These are phyloP conservation scores for Pleurotus cornucopiae DNA, from an alignment of 768 basidiomycete genomes.

Conservation along the genomic window DNA sequence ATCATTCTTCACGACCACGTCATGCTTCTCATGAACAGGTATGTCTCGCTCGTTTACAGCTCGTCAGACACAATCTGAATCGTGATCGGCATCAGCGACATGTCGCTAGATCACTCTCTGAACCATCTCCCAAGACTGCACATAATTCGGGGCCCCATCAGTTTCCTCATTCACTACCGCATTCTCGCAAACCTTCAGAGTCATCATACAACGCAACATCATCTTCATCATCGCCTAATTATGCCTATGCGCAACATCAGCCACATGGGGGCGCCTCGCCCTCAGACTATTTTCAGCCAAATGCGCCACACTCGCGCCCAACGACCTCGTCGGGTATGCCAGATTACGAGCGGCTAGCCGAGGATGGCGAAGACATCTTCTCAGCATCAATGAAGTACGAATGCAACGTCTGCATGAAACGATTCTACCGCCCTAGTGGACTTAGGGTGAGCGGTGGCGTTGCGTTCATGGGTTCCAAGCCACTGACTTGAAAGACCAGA, in stretches of 20 bases:
- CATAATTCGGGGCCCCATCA: not conserved
- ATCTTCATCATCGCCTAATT: not conserved
- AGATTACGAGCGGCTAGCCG: constrained; percentile 10
- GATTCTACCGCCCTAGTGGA: constrained; percentile 80
- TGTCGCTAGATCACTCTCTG: constrained; percentile 4
- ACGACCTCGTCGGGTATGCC: constrained; percentile 2
- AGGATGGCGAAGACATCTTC: constrained; percentile 12
- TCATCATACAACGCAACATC: not conserved
- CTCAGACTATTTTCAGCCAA: not conserved
- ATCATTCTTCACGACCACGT: constrained; percentile 7
- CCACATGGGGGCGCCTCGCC: not conserved
- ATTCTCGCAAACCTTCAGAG: constrained; percentile 4
- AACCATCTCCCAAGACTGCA: not conserved
- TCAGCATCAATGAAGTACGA: constrained; percentile 52
- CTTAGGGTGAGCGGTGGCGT: constrained; percentile 50
- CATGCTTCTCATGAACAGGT: constrained; percentile 7
- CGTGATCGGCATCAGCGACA: not conserved
- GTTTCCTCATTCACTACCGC: constrained; percentile 2
- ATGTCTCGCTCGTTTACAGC: not conserved
- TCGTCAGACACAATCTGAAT: no score
- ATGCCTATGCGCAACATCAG: constrained; percentile 3
- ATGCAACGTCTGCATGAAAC: constrained; percentile 74
- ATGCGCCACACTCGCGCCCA: constrained; percentile 1
- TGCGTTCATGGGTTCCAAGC: constrained; percentile 21
- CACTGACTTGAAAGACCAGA: constrained; percentile 41